Percentiles rank a stretch among this genome's conserved stretches.
Conservation (phyloP, 495 filamentous ascomycete species). For the Cryomyces minteri region DNA sequence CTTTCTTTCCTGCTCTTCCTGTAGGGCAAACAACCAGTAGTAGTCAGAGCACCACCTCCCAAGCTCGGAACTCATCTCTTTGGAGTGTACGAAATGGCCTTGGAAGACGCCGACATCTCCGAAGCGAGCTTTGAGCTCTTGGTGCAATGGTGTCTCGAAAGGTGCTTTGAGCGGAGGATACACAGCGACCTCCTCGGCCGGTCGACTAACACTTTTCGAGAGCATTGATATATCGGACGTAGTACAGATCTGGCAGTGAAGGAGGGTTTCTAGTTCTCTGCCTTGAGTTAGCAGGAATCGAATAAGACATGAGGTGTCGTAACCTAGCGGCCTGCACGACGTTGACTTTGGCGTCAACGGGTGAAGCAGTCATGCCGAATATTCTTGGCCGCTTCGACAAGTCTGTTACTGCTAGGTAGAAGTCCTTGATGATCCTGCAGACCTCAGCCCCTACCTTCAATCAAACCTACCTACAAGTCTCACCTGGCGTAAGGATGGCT, state of each 20-base stretch:
- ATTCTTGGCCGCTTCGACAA: conserved; percentile 46
- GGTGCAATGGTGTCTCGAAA: conserved; percentile 46
- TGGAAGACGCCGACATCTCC: conserved; percentile 37
- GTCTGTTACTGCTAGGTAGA: conserved; percentile 38
- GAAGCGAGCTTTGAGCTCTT: conserved; percentile 33
- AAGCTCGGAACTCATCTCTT: conserved; percentile 43
- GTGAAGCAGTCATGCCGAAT: conserved; percentile 95
- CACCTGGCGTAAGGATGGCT: conserved; percentile 75
- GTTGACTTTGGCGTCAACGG: conserved; percentile 68
- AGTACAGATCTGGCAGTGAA: conserved; percentile 72
- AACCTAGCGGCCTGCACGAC: conserved; percentile 47
- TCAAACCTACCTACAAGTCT: not conserved
- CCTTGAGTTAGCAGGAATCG: conserved; percentile 1
- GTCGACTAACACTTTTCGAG: conserved; percentile 36
- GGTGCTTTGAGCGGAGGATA: conserved; percentile 33
- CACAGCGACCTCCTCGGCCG: conserved; percentile 37
- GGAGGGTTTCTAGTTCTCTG: conserved; percentile 55
- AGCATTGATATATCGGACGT: conserved; percentile 46
- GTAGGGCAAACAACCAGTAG: conserved; percentile 56
- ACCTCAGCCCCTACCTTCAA: conserved; percentile 1
- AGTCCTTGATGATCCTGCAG: conserved; percentile 64
- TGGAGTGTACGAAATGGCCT: conserved; percentile 38
- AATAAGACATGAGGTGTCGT: conserved; percentile 1
- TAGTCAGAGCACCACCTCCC: conserved; percentile 79
- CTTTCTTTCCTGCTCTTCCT: conserved; percentile 42